A percentile compares a stretch with the other conserved stretches of the same genome.
Evolutionary conservation across 208 protist species (phyloP).

Genomic region (Crithidia mellificae): DNA sequence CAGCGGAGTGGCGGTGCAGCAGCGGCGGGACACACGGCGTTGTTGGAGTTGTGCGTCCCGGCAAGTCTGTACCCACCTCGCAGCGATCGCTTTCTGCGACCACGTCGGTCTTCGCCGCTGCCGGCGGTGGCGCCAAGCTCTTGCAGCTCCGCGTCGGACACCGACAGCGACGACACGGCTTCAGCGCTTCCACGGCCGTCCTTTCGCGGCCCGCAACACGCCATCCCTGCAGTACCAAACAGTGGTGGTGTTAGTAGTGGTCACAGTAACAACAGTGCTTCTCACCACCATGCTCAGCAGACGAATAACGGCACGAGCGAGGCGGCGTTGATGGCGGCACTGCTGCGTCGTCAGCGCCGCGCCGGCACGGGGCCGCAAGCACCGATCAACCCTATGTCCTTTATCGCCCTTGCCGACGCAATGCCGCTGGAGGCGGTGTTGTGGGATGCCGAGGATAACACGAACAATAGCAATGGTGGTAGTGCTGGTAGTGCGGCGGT

Average conservation of each 20-base stretch:
- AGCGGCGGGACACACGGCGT: neutral
- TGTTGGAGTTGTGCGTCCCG: neutral
- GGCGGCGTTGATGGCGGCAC: neutral
- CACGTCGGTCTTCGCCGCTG: constrained; percentile 21
- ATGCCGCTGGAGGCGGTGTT: constrained; percentile 27
- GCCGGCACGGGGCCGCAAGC: neutral
- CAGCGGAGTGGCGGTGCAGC: neutral
- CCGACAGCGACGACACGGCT: constrained; percentile 1
- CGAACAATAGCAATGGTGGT: too few relatives aligned
- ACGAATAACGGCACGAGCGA: neutral
- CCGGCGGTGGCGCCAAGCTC: constrained; percentile 30
- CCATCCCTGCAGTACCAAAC: neutral
- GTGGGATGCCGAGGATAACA: constrained; percentile 11
- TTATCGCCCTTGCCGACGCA: constrained; percentile 14
- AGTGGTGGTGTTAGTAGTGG: too few relatives aligned
- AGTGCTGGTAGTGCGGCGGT: constrained; percentile 1
- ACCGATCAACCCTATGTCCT: constrained; percentile 7
- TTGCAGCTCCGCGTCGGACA: constrained; percentile 13
- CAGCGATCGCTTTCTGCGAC: constrained; percentile 17
- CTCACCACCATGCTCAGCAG: too few relatives aligned
- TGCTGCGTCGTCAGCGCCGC: constrained; percentile 1
- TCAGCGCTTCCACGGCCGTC: neutral
- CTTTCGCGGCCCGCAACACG: constrained; percentile 11
- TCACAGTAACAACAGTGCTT: too few relatives aligned
- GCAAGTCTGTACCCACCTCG: constrained; percentile 5